phyloP scores from a whole-genome alignment of 371 early-diverging fungal genomes.

The Blakeslea trispora region DNA sequence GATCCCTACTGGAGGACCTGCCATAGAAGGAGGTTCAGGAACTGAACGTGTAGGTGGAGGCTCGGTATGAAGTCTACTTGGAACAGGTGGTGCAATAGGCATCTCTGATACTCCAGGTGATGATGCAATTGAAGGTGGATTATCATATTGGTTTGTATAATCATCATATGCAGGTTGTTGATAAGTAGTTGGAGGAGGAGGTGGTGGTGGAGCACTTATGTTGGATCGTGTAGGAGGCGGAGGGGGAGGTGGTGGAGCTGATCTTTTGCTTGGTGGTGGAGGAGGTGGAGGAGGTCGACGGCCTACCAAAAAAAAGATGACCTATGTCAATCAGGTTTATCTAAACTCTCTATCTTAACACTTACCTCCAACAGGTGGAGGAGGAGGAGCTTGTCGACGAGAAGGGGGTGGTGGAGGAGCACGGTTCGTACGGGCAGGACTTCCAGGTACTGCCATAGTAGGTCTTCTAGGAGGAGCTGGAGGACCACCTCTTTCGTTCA shows the following conservation, averaged over 20 bases:
- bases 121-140: neutral
- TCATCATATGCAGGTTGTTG: neutral
- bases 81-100: slow-evolving; percentile 13
- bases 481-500: slow-evolving; percentile 44
- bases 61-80: neutral
- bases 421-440: slow-evolving; percentile 16
- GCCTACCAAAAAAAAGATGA: slow-evolving; percentile 17
- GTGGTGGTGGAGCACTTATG: slow-evolving; percentile 13
- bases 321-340: too few relatives aligned
- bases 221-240: slow-evolving; percentile 2
- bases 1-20: slow-evolving; percentile 1
- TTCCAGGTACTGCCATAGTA: slow-evolving; percentile 6
- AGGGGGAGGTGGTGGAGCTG: slow-evolving; percentile 21
- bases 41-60: neutral
- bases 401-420: slow-evolving; percentile 47
- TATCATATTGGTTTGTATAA: too few relatives aligned
- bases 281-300: slow-evolving; percentile 52
- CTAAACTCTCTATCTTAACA: slow-evolving; percentile 2
- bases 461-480: slow-evolving; percentile 28
- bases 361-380: slow-evolving; percentile 42
- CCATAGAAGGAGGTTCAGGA: slow-evolving; percentile 5
- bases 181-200: slow-evolving; percentile 6
- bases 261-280: slow-evolving; percentile 21
- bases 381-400: slow-evolving; percentile 31
- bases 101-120: neutral